phyloP scores from a whole-genome alignment of 768 basidiomycete species.

The Rhizopogon vulgaris region DNA sequence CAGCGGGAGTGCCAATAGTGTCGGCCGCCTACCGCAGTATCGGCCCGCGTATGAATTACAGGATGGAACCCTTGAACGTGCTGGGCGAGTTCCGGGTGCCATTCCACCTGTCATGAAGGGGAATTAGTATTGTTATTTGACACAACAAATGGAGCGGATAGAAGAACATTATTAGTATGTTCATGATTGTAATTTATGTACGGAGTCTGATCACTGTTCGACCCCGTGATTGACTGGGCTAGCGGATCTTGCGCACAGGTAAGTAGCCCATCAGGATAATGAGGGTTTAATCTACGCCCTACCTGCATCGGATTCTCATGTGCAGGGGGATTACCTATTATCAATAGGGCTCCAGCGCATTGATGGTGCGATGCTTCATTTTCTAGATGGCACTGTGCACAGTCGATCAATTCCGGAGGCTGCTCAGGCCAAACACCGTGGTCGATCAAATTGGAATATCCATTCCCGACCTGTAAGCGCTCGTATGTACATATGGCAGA shows the following conservation, averaged over 20 bases:
- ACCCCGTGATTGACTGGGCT: too few species aligned
- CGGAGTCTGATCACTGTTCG: too few species aligned
- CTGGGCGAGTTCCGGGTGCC: constrained; percentile 43
- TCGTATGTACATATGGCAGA: too few species aligned
- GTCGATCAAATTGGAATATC: neutral
- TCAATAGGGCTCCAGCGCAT: neutral
- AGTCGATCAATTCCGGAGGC: too few species aligned
- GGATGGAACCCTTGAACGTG: constrained; percentile 71
- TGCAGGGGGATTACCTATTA: too few species aligned
- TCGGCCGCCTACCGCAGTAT: constrained; percentile 34
- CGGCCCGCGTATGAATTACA: constrained; percentile 76
- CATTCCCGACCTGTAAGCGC: neutral
- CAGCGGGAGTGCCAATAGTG: neutral
- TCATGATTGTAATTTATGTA: neutral
- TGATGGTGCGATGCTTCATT: neutral
- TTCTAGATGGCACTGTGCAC: too few species aligned
- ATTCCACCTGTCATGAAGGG: constrained; percentile 3
- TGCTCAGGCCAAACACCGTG: too few species aligned
- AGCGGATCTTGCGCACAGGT: too few species aligned
- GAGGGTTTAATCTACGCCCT: too few species aligned
- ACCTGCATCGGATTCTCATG: too few species aligned
- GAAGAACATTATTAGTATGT: neutral
- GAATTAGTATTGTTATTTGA: neutral
- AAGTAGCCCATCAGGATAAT: too few species aligned
- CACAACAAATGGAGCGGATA: neutral